Percentiles rank a stretch among this genome's conserved stretches.
Conservation (phyloP, 805 yeast species). For the Yarrowia phangngaensis region DNA sequence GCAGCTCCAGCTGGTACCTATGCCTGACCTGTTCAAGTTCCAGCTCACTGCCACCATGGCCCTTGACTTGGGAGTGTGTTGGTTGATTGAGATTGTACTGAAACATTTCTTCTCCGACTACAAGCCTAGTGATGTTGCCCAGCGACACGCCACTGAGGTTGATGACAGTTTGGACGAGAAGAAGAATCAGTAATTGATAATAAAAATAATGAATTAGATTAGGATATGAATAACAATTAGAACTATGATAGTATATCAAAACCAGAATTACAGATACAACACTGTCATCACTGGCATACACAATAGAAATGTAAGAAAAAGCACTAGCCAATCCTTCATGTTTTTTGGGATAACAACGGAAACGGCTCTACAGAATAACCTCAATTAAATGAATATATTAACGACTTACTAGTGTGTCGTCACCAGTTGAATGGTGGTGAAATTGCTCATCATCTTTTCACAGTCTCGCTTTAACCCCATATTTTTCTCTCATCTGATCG, state of each 20-base stretch:
- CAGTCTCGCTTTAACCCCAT: slow-evolving; percentile 6
- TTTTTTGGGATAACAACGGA: no score
- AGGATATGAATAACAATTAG: no score
- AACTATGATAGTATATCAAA: no score
- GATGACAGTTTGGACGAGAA: slow-evolving; percentile 32
- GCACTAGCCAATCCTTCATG: no score
- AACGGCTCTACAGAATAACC: no score
- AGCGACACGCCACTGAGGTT: slow-evolving; percentile 36
- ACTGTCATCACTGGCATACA: no score
- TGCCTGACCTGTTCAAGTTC: slow-evolving; percentile 67
- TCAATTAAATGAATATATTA: no score
- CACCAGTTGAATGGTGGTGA: no score
- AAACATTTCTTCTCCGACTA: slow-evolving; percentile 82
- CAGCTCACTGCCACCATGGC: slow-evolving; percentile 71
- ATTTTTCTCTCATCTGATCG: slow-evolving; percentile 4
- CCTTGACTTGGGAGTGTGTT: slow-evolving; percentile 71
- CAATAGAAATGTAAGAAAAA: no score
- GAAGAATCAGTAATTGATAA: slow-evolving; percentile 30
- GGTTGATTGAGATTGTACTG: slow-evolving; percentile 73
- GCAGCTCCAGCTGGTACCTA: slow-evolving; percentile 86
- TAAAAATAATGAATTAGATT: slow-evolving; percentile 21
- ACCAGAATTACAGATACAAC: no score
- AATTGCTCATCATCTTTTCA: no score
- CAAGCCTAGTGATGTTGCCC: slow-evolving; percentile 87
- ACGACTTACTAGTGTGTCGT: no score